These are phyloP conservation scores for Leccinellum albellum DNA, from an alignment of 768 basidiomycete species.

Conservation along the genomic window DNA sequence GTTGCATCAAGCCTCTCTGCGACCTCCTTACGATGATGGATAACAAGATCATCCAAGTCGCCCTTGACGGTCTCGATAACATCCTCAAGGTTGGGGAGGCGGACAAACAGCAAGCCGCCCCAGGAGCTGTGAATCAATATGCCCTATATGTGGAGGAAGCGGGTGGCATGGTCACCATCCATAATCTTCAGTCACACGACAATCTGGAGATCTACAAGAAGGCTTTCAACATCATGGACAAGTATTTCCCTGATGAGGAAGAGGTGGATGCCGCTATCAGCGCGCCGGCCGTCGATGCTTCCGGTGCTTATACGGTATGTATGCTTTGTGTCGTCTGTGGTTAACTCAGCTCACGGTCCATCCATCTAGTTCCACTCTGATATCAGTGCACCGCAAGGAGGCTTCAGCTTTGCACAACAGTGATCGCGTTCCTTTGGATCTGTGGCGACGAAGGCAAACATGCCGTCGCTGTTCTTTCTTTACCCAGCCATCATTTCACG, in stretches of 20 bases:
- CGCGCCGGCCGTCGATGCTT: slow-evolving; percentile 70
- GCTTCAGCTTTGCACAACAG: slow-evolving; percentile 88
- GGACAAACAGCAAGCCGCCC: slow-evolving; percentile 80
- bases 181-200: slow-evolving; percentile 99
- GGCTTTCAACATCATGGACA: slow-evolving; percentile 97
- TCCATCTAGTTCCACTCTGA: slow-evolving; percentile 70
- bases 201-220: slow-evolving; percentile 99
- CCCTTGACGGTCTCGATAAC: slow-evolving; percentile 96
- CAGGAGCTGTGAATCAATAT: slow-evolving; percentile 87
- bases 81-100: slow-evolving; percentile 96
- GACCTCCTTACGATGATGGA: slow-evolving; percentile 97
- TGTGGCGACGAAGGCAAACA: slow-evolving; percentile 1
- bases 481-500: slow-evolving; percentile 19
- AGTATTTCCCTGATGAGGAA: slow-evolving; percentile 98
- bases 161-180: slow-evolving; percentile 97
- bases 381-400: slow-evolving; percentile 87
- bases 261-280: slow-evolving; percentile 81
- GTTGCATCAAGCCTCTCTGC: slow-evolving; percentile 98
- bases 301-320: slow-evolving; percentile 72
- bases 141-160: slow-evolving; percentile 96
- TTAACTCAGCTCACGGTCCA: slow-evolving; percentile 5
- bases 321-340: neutral
- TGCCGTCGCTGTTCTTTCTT: slow-evolving; percentile 4
- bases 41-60: slow-evolving; percentile 99
- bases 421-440: slow-evolving; percentile 18